phyloP scores from a whole-genome alignment of 176 grass and related monocot species.

The Cenchrus purpureus region DNA sequence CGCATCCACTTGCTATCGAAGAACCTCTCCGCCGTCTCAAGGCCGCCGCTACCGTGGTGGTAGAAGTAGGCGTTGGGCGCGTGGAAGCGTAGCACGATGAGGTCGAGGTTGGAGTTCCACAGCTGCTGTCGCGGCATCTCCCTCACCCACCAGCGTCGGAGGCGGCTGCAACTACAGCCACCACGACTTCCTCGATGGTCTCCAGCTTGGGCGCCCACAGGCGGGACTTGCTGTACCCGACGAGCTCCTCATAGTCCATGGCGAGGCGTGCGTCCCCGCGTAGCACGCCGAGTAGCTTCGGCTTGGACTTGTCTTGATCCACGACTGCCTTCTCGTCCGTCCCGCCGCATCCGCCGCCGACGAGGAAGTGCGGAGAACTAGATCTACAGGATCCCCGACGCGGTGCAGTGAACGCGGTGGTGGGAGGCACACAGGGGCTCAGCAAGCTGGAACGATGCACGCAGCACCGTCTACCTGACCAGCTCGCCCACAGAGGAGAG shows the following conservation, averaged over 20 bases:
- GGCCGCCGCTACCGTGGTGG: too few relatives aligned
- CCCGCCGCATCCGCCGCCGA: constrained; percentile 4
- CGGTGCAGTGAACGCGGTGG: constrained; percentile 40
- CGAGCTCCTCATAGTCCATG: constrained; percentile 86
- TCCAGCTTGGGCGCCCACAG: constrained; percentile 73
- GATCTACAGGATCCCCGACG: constrained; percentile 70
- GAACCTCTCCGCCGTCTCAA: too few relatives aligned
- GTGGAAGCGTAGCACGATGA: too few relatives aligned
- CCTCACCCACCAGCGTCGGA: too few relatives aligned
- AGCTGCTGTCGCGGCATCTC: too few relatives aligned
- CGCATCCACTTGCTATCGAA: too few relatives aligned
- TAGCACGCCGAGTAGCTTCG: constrained; percentile 25
- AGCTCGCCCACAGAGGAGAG: too few relatives aligned
- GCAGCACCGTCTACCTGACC: too few relatives aligned
- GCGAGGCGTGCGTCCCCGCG: constrained; percentile 56
- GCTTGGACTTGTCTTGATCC: not conserved
- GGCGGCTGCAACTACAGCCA: not conserved
- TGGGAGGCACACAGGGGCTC: too few relatives aligned
- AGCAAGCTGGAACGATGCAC: too few relatives aligned
- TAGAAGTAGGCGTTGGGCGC: too few relatives aligned
- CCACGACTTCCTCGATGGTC: constrained; percentile 50
- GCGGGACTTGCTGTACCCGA: constrained; percentile 52
- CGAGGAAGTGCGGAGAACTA: constrained; percentile 75
- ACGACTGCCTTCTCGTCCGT: not conserved
- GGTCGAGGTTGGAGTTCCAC: too few relatives aligned